phyloP scores from a whole-genome alignment of 2,329 filamentous ascomycete species.

The Epichloe sp. region DNA sequence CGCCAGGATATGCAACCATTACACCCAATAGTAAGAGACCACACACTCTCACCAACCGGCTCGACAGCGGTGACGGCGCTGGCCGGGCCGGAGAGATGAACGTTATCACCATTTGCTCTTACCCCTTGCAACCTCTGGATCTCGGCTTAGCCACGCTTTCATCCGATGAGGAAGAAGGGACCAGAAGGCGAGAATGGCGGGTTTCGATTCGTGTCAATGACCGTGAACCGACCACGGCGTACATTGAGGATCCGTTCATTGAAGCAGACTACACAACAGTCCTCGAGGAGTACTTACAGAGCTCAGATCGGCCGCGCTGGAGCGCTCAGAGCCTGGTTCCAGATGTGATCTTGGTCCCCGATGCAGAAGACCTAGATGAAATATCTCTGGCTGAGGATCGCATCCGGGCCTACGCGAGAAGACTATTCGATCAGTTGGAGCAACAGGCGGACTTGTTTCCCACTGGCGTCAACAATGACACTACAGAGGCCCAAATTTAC shows the following conservation, averaged over 20 bases:
- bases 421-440: slow-evolving; percentile 11
- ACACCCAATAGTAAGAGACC: slow-evolving; percentile 2
- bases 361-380: slow-evolving; percentile 4
- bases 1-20: slow-evolving; percentile 4
- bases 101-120: slow-evolving; percentile 10
- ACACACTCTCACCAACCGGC: slow-evolving; percentile 2
- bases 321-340: slow-evolving; percentile 9
- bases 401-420: slow-evolving; percentile 11
- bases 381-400: slow-evolving; percentile 8
- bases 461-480: background rate
- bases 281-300: slow-evolving; percentile 15
- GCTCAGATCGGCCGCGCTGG: slow-evolving; percentile 12
- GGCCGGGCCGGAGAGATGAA: slow-evolving; percentile 10
- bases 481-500: slow-evolving; percentile 12
- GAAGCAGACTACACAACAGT: slow-evolving; percentile 13
- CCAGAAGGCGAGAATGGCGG: slow-evolving; percentile 11
- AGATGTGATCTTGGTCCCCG: background rate
- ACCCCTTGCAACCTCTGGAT: slow-evolving; percentile 5
- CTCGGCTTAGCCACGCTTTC: slow-evolving; percentile 1
- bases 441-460: slow-evolving; percentile 6
- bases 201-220: slow-evolving; percentile 13
- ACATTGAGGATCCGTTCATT: slow-evolving; percentile 14
- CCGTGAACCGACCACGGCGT: slow-evolving; percentile 1
- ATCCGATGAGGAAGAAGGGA: slow-evolving; percentile 1
- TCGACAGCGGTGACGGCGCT: background rate